Evolutionary conservation across 108 stramenopile genomes (phyloP).

Genomic region (Fragilaria radians): DNA sequence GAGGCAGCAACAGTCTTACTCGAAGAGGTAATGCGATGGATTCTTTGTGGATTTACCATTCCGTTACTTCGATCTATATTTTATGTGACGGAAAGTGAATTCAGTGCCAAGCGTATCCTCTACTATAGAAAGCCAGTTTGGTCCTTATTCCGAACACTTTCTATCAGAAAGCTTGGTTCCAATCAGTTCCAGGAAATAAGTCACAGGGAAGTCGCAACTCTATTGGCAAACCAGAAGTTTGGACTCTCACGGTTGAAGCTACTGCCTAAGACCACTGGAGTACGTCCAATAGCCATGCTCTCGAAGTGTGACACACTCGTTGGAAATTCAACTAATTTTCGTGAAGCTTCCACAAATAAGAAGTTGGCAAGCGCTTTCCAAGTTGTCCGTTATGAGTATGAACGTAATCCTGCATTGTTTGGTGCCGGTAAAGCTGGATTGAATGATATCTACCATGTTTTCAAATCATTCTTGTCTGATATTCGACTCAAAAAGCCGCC

Average conservation of each 20-base stretch:
- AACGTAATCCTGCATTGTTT: conserved; percentile 25
- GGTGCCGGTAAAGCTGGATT: conserved; percentile 65
- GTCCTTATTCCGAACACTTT: conserved; percentile 49
- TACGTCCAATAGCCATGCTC: conserved; percentile 71
- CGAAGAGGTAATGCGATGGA: conserved; percentile 53
- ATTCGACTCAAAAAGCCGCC: background rate
- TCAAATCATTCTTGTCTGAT: conserved; percentile 34
- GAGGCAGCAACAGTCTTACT: conserved; percentile 32
- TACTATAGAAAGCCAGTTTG: conserved; percentile 87
- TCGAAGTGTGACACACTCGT: conserved; percentile 12
- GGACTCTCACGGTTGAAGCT: conserved; percentile 65
- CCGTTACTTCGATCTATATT: conserved; percentile 69
- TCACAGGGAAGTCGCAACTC: conserved; percentile 13
- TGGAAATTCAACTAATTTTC: background rate
- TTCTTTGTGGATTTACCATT: conserved; percentile 58
- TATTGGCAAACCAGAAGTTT: conserved; percentile 37
- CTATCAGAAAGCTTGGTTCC: conserved; percentile 41
- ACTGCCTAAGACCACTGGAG: conserved; percentile 70
- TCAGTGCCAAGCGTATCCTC: conserved; percentile 36
- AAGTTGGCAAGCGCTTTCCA: conserved; percentile 53
- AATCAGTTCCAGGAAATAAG: conserved; percentile 44
- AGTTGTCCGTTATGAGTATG: conserved; percentile 58
- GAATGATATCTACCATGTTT: conserved; percentile 53
- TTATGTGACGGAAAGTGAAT: conserved; percentile 82
- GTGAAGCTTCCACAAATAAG: conserved; percentile 35